phyloP scores from a whole-genome alignment of 148 eudicot species.

The Camellia japonica region DNA sequence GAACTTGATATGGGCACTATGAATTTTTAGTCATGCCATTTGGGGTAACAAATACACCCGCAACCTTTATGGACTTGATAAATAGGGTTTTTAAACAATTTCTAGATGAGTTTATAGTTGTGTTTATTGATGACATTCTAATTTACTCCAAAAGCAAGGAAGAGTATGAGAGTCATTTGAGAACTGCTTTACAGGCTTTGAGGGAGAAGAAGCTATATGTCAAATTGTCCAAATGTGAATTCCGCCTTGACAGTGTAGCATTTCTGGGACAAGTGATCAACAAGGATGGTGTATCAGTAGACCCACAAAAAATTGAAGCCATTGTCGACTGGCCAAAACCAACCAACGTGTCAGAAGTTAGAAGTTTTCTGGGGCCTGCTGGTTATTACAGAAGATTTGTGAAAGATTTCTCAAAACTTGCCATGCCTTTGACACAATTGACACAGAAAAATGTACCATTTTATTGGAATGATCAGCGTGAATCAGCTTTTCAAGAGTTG shows the following conservation, averaged over 20 bases:
- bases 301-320: neutral
- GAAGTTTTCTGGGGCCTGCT: slow-evolving; percentile 15
- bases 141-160: too few relatives aligned
- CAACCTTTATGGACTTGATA: too few relatives aligned
- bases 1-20: too few relatives aligned
- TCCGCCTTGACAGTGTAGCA: neutral
- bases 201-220: too few relatives aligned
- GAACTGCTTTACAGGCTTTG: too few relatives aligned
- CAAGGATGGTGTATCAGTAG: neutral
- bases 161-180: too few relatives aligned
- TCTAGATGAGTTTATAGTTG: neutral
- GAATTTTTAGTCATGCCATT: too few relatives aligned
- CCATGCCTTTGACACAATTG: neutral
- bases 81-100: too few relatives aligned
- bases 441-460: neutral
- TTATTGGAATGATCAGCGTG: neutral
- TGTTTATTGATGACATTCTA: too few relatives aligned
- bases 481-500: too few relatives aligned
- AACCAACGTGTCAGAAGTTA: neutral
- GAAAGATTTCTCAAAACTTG: neutral
- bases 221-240: too few relatives aligned
- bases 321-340: neutral
- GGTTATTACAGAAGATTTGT: slow-evolving; percentile 19
- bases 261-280: neutral
- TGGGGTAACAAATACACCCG: too few relatives aligned